phyloP scores from a whole-genome alignment of 352 stramenopile genomes.

The Phytophthora cryptogea region DNA sequence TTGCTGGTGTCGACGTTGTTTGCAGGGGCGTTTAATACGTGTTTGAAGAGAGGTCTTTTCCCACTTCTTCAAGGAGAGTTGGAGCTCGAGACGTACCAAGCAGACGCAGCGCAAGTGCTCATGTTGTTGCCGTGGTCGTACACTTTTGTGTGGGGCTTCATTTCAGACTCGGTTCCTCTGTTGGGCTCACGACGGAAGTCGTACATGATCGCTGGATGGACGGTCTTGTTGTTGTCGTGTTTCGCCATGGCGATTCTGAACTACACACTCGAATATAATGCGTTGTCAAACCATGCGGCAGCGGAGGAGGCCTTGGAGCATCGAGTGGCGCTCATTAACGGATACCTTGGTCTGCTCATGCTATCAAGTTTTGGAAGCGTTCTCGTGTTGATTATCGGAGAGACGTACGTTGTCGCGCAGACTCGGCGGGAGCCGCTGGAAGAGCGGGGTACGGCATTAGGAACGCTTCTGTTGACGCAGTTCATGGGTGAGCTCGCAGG shows the following conservation, averaged over 20 bases:
- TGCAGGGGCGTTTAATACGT: conserved; percentile 39
- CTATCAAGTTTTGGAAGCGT: conserved; percentile 57
- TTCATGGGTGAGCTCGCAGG: conserved; percentile 53
- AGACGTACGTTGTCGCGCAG: conserved; percentile 65
- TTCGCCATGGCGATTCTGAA: conserved; percentile 63
- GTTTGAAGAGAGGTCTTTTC: conserved; percentile 44
- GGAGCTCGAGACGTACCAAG: conserved; percentile 36
- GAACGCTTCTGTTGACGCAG: conserved; percentile 56
- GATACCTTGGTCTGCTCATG: conserved; percentile 48
- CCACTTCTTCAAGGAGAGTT: conserved; percentile 50
- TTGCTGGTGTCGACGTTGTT: conserved; percentile 45
- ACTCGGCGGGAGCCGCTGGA: conserved; percentile 48
- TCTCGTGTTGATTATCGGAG: conserved; percentile 48
- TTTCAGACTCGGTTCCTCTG: conserved; percentile 55
- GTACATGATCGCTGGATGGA: conserved; percentile 63
- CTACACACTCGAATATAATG: conserved; percentile 54
- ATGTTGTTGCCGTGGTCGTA: conserved; percentile 55
- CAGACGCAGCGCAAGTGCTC: conserved; percentile 38
- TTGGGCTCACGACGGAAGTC: conserved; percentile 51
- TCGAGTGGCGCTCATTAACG: conserved; percentile 40
- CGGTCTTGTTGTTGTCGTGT: conserved; percentile 41
- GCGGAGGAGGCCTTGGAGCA: conserved; percentile 18
- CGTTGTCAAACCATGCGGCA: conserved; percentile 23
- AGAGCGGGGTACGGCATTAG: conserved; percentile 41
- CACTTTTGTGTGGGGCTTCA: conserved; percentile 53